Conservation (phyloP, 495 filamentous ascomycete genomes). For the Neurospora sp. region DNA sequence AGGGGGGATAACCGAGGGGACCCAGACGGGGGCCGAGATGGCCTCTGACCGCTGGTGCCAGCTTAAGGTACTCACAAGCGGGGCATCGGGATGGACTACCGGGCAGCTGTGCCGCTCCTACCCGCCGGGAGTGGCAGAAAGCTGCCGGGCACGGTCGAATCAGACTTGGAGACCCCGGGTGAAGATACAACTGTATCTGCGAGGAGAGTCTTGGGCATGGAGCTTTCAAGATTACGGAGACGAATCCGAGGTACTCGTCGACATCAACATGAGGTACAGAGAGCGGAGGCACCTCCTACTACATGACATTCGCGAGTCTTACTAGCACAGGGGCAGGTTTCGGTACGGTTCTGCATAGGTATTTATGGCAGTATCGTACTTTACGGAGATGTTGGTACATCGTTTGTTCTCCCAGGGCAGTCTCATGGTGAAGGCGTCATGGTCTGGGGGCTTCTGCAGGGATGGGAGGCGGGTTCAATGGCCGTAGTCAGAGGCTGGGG, state of each 20-base stretch:
- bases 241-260: not conserved
- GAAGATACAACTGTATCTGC: too few relatives aligned
- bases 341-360: not conserved
- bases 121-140: too few relatives aligned
- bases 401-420: not conserved
- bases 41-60: not conserved
- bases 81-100: not conserved
- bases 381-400: not conserved
- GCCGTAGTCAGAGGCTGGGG: too few relatives aligned
- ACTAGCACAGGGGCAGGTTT: not conserved
- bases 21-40: not conserved
- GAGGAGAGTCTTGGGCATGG: too few relatives aligned
- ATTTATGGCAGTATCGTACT: not conserved
- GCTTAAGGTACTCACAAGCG: not conserved
- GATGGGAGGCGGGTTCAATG: fast-evolving
- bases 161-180: not conserved
- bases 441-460: not conserved
- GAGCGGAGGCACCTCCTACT: not conserved
- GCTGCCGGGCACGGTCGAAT: not conserved
- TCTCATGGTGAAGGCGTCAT: not conserved
- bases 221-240: not conserved
- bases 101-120: too few relatives aligned
- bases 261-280: not conserved
- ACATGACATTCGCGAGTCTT: not conserved
- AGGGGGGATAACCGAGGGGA: not conserved